Conservation (phyloP, 352 stramenopile genomes). For the Pythium pyrilobum region DNA sequence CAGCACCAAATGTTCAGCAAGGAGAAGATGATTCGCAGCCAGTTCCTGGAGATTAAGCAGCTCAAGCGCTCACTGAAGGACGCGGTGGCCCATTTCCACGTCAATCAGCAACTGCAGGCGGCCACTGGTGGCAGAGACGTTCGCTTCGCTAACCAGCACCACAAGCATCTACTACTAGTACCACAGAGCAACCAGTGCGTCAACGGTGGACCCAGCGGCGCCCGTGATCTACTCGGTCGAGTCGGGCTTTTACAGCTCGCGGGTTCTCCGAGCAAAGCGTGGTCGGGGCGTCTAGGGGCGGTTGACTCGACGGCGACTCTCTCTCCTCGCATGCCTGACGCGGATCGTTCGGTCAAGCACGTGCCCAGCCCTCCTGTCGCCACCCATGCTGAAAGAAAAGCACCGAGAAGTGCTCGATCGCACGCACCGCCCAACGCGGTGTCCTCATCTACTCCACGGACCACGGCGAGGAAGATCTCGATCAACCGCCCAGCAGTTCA, state of each 20-base stretch:
- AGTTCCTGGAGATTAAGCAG: constrained; percentile 71
- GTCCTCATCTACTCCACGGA: not conserved
- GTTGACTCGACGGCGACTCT: not conserved
- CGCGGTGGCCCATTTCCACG: constrained; percentile 38
- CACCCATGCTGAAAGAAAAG: not conserved
- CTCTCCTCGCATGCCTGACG: not conserved
- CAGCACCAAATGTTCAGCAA: constrained; percentile 44
- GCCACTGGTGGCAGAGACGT: constrained; percentile 30
- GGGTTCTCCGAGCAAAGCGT: constrained; percentile 4
- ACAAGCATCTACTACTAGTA: not conserved
- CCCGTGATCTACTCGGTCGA: constrained; percentile 5
- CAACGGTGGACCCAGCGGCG: not conserved
- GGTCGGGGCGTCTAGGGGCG: not conserved
- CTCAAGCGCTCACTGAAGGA: constrained; percentile 67
- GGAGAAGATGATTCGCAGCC: constrained; percentile 50
- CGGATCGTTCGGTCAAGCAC: not conserved
- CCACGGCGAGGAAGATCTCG: not conserved
- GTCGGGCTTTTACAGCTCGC: not conserved
- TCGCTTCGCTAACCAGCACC: constrained; percentile 18
- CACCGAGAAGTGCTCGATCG: constrained; percentile 1
- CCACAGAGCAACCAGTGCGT: too few species aligned
- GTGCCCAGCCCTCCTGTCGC: not conserved
- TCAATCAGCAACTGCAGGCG: constrained; percentile 47
- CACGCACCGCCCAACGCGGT: not conserved
- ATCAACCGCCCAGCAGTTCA: not conserved